Evolutionary conservation across 2,329 filamentous ascomycete genomes (phyloP).

Genomic region (Aureobasidium pullulans): DNA sequence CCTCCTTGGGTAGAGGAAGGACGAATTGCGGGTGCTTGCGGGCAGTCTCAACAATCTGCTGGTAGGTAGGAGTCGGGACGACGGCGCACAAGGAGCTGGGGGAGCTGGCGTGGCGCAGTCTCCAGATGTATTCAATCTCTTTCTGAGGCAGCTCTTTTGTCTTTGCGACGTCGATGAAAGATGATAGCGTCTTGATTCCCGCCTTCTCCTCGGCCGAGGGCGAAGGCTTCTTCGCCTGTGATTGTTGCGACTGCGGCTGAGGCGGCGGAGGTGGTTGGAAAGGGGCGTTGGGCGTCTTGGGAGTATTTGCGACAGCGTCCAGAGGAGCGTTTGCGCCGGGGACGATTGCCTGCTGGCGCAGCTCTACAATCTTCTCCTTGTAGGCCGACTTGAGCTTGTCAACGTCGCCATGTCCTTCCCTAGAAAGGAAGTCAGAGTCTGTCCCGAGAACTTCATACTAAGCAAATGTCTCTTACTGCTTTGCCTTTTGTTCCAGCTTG

Average conservation of each 20-base stretch:
- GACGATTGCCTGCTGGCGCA: slow-evolving; percentile 60
- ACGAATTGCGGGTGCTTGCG: slow-evolving; percentile 79
- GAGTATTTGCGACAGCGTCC: slow-evolving; percentile 18
- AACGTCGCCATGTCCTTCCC: slow-evolving; percentile 60
- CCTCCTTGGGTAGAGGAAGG: slow-evolving; percentile 66
- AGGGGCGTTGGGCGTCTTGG: slow-evolving; percentile 23
- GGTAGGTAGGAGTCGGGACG: slow-evolving; percentile 68
- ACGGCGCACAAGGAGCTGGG: slow-evolving; percentile 74
- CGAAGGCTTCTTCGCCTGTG: slow-evolving; percentile 20
- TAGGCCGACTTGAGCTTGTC: slow-evolving; percentile 75
- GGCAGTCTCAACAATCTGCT: slow-evolving; percentile 62
- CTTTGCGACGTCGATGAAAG: slow-evolving; percentile 75
- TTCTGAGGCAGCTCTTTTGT: slow-evolving; percentile 62
- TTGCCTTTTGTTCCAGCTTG: slow-evolving; percentile 78
- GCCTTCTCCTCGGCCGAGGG: slow-evolving; percentile 29
- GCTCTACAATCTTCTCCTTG: slow-evolving; percentile 68
- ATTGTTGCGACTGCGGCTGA: slow-evolving; percentile 24
- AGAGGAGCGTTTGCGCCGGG: slow-evolving; percentile 42
- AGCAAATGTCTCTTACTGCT: slow-evolving; percentile 41
- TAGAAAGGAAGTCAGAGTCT: slow-evolving; percentile 16
- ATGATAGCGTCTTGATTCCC: slow-evolving; percentile 57
- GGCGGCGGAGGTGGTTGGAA: slow-evolving; percentile 31
- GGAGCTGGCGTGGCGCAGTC: slow-evolving; percentile 70
- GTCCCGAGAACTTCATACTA: neutral
- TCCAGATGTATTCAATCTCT: slow-evolving; percentile 85